Conservation (phyloP, 169 alveolate genomes). For the Ichthyophthirius multifiliis region DNA sequence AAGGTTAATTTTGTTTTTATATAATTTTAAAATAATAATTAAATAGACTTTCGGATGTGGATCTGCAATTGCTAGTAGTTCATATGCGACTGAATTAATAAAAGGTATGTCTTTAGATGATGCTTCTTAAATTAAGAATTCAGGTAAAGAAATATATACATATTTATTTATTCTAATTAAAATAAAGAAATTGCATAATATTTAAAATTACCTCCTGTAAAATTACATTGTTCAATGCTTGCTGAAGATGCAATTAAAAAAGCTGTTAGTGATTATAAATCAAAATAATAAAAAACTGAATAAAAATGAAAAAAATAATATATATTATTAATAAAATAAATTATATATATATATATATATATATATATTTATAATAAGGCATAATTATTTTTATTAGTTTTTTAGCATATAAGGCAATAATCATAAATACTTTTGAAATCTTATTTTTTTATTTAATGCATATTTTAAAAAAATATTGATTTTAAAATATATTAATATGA, state of each 20-base stretch:
- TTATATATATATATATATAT: too few relatives aligned
- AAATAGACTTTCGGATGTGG: conserved; percentile 98
- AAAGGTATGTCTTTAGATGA: conserved; percentile 95
- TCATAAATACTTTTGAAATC: too few relatives aligned
- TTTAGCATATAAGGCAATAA: too few relatives aligned
- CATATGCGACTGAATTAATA: conserved; percentile 97
- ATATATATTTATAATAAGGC: too few relatives aligned
- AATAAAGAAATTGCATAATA: conserved; percentile 78
- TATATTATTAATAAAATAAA: too few relatives aligned
- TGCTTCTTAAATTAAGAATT: conserved; percentile 92
- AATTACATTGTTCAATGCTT: conserved; percentile 96
- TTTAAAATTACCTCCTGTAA: conserved; percentile 97
- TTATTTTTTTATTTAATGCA: too few relatives aligned
- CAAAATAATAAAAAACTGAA: conserved; percentile 19
- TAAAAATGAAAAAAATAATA: too few relatives aligned
- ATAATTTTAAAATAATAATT: background rate
- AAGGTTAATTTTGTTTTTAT: conserved; percentile 57
- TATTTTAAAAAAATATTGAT: too few relatives aligned
- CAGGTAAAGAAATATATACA: conserved; percentile 45
- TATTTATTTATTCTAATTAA: background rate
- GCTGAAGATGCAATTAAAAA: conserved; percentile 99
- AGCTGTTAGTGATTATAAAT: conserved; percentile 91
- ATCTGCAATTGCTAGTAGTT: conserved; percentile 98
- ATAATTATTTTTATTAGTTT: too few relatives aligned
- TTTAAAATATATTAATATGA: too few relatives aligned